Evolutionary conservation across 2,329 filamentous ascomycete genomes (phyloP).

Genomic region (Alternaria angustiovoidea): DNA sequence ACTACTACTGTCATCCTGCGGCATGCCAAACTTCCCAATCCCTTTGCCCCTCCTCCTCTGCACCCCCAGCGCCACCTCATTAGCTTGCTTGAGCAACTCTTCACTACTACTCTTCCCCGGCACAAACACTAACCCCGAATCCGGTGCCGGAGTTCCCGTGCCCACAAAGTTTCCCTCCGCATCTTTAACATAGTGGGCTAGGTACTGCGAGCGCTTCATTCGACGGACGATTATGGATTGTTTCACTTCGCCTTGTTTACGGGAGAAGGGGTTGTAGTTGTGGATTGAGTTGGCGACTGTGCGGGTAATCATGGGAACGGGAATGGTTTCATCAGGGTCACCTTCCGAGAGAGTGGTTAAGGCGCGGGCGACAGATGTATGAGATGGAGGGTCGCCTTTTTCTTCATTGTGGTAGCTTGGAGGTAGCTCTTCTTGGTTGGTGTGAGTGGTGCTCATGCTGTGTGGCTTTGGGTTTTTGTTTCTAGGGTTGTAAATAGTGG

Average conservation of each 20-base stretch:
- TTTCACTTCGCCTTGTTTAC: conserved; percentile 10
- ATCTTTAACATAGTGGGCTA: conserved; percentile 43
- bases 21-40: conserved; percentile 18
- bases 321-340: conserved; percentile 21
- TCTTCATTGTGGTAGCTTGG: conserved; percentile 12
- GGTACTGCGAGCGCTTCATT: conserved; percentile 36
- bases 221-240: conserved; percentile 15
- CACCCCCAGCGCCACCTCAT: conserved; percentile 36
- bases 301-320: conserved; percentile 22
- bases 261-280: conserved; percentile 23
- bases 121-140: conserved; percentile 40
- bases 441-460: background rate
- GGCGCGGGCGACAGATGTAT: conserved; percentile 13
- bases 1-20: background rate
- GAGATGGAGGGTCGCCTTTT: conserved; percentile 7
- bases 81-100: conserved; percentile 38
- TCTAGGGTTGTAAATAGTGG: background rate
- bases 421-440: background rate
- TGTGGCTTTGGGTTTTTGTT: background rate
- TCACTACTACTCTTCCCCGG: conserved; percentile 38
- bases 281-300: conserved; percentile 16
- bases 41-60: conserved; percentile 17
- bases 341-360: conserved; percentile 15
- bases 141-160: conserved; percentile 30
- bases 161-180: conserved; percentile 39